phyloP scores from a whole-genome alignment of 2,329 filamentous ascomycete species.

The Arthroderma sp. region DNA sequence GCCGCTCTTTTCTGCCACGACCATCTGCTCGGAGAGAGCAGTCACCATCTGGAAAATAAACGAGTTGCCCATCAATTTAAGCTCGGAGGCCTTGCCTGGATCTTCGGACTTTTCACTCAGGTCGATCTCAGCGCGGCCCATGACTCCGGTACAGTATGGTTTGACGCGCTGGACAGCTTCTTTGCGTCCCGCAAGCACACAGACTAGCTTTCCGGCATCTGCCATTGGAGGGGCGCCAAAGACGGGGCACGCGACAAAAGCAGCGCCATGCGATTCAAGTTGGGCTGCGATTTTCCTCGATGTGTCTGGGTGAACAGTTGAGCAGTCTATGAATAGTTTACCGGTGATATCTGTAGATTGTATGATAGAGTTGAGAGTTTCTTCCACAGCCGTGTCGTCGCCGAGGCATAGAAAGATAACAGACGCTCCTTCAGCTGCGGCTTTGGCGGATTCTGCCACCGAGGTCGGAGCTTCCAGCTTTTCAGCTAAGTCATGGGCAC shows the following conservation, averaged over 20 bases:
- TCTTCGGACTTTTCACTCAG: conserved; percentile 49
- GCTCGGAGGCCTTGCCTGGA: conserved; percentile 52
- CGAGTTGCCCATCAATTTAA: conserved; percentile 78
- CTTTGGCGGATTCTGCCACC: conserved; percentile 50
- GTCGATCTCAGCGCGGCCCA: conserved; percentile 55
- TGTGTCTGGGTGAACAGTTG: conserved; percentile 74
- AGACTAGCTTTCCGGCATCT: conserved; percentile 56
- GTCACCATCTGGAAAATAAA: conserved; percentile 76
- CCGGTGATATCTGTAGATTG: conserved; percentile 41
- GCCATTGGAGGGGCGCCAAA: conserved; percentile 29
- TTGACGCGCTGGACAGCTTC: conserved; percentile 49
- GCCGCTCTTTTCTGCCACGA: conserved; percentile 67
- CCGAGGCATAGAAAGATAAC: conserved; percentile 72
- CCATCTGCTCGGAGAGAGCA: conserved; percentile 63
- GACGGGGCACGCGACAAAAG: conserved; percentile 60
- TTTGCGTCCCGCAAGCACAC: conserved; percentile 55
- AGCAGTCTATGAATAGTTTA: conserved; percentile 78
- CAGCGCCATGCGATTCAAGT: conserved; percentile 47
- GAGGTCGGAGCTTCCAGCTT: conserved; percentile 48
- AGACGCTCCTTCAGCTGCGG: conserved; percentile 54
- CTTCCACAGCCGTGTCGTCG: conserved; percentile 60
- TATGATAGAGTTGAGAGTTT: conserved; percentile 47
- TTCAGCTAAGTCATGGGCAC: conserved; percentile 50
- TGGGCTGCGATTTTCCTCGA: conserved; percentile 52
- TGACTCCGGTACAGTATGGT: conserved; percentile 62